Evolutionary conservation across 148 eudicot species (phyloP), one percentile per base, ranked within the genome.

Genomic region (Rhododendron griersonianum): DNA sequence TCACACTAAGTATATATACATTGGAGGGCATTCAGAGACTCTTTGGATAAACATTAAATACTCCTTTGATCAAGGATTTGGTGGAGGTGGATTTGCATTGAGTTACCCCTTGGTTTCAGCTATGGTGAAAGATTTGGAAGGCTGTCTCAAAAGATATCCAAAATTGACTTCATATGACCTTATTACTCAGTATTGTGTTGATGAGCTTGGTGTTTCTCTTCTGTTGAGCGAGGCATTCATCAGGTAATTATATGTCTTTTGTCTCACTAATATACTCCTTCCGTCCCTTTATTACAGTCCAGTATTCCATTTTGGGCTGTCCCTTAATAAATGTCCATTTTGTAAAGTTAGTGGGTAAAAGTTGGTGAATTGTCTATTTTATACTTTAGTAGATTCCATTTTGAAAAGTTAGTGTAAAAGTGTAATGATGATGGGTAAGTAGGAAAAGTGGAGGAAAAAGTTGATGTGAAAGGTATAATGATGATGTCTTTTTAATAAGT

Each of bases 51-150:
- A 92, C 67, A 3, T 80, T 14, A 86, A 28, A 15, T 63, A 79
- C 59, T 87, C 93, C 0, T 93, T 89, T 35, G 90, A 91, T n/a
- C 88, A 87, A 89, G 95, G 89, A 1, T 93, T 93, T 89, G 93
- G 95, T 44, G 95, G 77, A 19, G 92, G 71, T 59, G 92, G 92
- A 75, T 59, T 90, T 6, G 84, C 87, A 1, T 81, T 90, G 83
- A 90, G 92, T 51, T 82, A 85, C 16, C 89, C 90, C 39, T 51
- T 90, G 76, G 90, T 75, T 4, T 85, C 84, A 59, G 90, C 90
- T 0, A 33, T 90, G 47, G 88, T 84, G 1, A 61, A 71, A 53
- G 73, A 86, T 75, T 67, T 90, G 78, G 85, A 85, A 6, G 69
- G 59, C 5, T 88, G 92, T 78, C 25, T 90, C 14, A 59, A 45